Conservation (phyloP, 331 rosid genomes). For the Dryas integrifolia region DNA sequence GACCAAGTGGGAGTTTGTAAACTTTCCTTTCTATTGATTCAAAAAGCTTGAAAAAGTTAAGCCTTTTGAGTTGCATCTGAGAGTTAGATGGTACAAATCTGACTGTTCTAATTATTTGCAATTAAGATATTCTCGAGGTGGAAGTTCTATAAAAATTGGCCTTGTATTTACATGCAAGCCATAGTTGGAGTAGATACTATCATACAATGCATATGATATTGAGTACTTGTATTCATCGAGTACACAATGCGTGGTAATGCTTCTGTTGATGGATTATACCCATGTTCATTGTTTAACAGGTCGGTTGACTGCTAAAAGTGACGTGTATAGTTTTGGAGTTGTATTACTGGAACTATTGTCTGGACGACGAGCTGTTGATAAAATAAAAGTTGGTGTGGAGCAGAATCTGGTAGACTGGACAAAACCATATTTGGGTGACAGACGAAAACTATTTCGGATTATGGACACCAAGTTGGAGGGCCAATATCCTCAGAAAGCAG, state of each 20-base stretch:
- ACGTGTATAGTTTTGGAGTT: slow-evolving; percentile 88
- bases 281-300: slow-evolving; percentile 37
- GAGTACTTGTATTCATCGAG: neutral
- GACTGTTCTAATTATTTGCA: neutral
- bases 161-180: neutral
- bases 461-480: slow-evolving; percentile 98
- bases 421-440: slow-evolving; percentile 77
- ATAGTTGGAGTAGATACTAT: neutral
- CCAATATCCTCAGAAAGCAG: slow-evolving; percentile 87
- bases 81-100: neutral
- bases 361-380: slow-evolving; percentile 85
- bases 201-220: neutral
- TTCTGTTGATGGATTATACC: neutral
- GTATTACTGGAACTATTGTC: slow-evolving; percentile 77
- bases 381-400: slow-evolving; percentile 59
- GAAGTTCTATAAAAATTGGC: neutral
- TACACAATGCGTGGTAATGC: neutral
- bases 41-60: neutral
- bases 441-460: slow-evolving; percentile 73
- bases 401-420: slow-evolving; percentile 94
- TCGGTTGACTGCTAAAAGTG: slow-evolving; percentile 82
- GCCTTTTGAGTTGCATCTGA: slow-evolving; percentile 8
- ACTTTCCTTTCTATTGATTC: neutral
- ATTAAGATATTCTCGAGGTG: neutral
- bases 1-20: neutral